phyloP scores from a whole-genome alignment of 768 basidiomycete genomes.

The Lactarius vividus region DNA sequence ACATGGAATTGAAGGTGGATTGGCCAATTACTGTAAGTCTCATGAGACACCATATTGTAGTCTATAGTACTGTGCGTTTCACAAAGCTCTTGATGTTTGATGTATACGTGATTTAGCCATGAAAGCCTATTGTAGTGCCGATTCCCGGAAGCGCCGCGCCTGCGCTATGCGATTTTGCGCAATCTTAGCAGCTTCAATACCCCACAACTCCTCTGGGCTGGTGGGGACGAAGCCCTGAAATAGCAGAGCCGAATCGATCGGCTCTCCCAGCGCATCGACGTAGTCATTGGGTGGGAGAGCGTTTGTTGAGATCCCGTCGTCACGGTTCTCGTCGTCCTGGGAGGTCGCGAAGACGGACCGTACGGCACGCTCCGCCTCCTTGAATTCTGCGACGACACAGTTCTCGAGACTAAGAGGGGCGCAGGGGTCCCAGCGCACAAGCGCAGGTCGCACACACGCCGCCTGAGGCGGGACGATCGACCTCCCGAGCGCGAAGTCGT shows the following conservation, averaged over 20 bases:
- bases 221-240: not conserved
- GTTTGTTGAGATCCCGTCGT: not conserved
- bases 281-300: conserved; percentile 18
- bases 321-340: conserved; percentile 10
- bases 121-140: conserved; percentile 7
- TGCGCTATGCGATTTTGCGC: conserved; percentile 12
- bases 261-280: conserved; percentile 34
- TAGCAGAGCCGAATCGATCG: not conserved
- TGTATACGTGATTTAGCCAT: not conserved
- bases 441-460: conserved; percentile 66
- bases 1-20: conserved; percentile 27
- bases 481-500: conserved; percentile 80
- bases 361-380: conserved; percentile 69
- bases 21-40: conserved; percentile 11
- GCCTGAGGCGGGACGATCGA: conserved; percentile 75
- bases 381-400: conserved; percentile 77
- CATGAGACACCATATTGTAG: not conserved
- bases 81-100: not conserved
- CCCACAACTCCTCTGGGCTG: conserved; percentile 25
- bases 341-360: conserved; percentile 38
- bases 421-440: conserved; percentile 78
- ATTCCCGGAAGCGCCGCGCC: conserved; percentile 18
- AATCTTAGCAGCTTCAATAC: conserved; percentile 11
- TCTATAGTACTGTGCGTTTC: not conserved
- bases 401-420: conserved; percentile 71